Percentiles rank a stretch among this genome's conserved stretches.
phyloP scores from a whole-genome alignment of 2,329 filamentous ascomycete species.

The Fusarium coicis region DNA sequence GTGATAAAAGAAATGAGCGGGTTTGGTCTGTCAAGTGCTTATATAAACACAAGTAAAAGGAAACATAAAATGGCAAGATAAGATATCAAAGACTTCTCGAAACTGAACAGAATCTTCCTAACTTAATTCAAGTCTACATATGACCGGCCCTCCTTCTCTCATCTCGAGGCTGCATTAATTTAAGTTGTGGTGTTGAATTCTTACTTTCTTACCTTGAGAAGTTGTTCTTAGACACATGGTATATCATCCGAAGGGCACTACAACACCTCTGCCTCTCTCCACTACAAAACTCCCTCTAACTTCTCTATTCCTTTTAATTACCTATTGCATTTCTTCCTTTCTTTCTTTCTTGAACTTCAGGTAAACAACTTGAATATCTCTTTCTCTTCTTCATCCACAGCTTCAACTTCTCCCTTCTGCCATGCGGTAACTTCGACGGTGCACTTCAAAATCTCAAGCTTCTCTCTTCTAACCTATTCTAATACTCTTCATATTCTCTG shows the following conservation, averaged over 20 bases:
- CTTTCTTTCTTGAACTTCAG: not conserved
- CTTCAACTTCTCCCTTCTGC: not conserved
- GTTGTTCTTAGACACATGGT: not conserved
- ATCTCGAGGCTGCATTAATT: not conserved
- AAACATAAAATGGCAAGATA: not conserved
- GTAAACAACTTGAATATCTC: not conserved
- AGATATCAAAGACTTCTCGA: not conserved
- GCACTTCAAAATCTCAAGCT: not conserved
- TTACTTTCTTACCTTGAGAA: not conserved
- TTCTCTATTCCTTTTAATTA: not conserved
- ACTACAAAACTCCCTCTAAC: not conserved
- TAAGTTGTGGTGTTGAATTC: not conserved
- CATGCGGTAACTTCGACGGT: not conserved
- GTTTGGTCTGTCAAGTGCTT: not conserved
- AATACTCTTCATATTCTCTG: not conserved
- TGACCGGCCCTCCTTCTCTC: not conserved
- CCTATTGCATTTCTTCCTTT: not conserved
- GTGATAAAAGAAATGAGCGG: not conserved
- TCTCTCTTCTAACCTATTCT: not conserved
- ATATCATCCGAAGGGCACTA: slow-evolving; percentile 2
- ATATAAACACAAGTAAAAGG: not conserved
- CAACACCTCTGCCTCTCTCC: slow-evolving; percentile 2
- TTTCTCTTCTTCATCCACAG: not conserved
- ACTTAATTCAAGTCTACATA: not conserved
- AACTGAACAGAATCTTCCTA: too few relatives aligned